Evolutionary conservation across 1,284 basidiomycete genomes (phyloP).

Genomic region (Rhodotorula sp.): DNA sequence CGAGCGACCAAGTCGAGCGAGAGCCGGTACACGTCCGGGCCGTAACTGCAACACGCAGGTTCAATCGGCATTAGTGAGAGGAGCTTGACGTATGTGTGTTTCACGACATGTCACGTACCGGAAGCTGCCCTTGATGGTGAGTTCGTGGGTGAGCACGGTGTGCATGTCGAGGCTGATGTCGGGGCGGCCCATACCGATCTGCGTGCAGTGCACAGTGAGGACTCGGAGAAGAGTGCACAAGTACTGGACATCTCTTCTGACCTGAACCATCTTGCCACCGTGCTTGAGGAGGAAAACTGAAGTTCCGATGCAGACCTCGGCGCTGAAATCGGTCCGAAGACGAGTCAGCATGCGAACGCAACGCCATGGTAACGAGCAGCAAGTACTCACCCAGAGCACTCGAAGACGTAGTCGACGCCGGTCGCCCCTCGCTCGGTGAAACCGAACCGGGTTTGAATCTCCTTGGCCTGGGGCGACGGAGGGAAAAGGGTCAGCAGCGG

Average conservation of each 20-base stretch:
- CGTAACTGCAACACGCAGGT: conserved; percentile 17
- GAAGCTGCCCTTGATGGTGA: conserved; percentile 80
- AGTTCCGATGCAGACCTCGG: conserved; percentile 62
- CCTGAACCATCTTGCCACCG: conserved; percentile 61
- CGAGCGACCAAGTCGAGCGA: conserved; percentile 57
- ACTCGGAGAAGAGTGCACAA: too few species aligned
- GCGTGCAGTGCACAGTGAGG: background rate
- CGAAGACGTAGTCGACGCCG: conserved; percentile 60
- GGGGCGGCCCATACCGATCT: conserved; percentile 59
- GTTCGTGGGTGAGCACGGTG: conserved; percentile 66
- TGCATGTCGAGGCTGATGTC: conserved; percentile 53
- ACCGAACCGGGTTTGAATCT: conserved; percentile 51
- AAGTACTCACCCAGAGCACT: conserved; percentile 55
- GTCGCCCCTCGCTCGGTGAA: conserved; percentile 53
- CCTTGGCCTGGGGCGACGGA: conserved; percentile 45
- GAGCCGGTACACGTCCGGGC: conserved; percentile 66
- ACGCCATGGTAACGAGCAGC: too few species aligned
- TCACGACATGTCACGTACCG: conserved; percentile 57
- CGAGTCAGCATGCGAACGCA: background rate
- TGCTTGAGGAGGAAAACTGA: conserved; percentile 60
- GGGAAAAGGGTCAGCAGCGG: background rate
- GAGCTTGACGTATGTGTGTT: background rate
- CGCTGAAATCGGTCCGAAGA: conserved; percentile 27
- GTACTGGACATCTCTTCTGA: background rate
- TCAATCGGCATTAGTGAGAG: too few species aligned